These are phyloP conservation scores for Daedalea quercina DNA, from an alignment of 768 basidiomycete genomes.

Conservation along the genomic window DNA sequence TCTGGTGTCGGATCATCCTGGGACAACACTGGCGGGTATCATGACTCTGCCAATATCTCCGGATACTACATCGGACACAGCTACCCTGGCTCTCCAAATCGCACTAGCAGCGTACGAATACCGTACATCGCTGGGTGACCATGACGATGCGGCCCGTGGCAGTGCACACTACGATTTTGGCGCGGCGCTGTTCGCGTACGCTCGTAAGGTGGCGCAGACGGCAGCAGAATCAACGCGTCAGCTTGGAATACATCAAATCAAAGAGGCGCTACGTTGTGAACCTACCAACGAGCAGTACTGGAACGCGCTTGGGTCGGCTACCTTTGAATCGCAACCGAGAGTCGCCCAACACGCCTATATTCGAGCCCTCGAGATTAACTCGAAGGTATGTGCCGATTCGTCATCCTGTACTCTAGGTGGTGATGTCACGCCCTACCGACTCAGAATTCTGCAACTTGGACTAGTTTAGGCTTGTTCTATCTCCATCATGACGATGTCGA, in stretches of 20 bases:
- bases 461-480: constrained; percentile 84
- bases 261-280: constrained; percentile 67
- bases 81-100: constrained; percentile 36
- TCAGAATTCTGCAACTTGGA: constrained; percentile 75
- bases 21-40: constrained; percentile 35
- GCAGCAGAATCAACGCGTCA: constrained; percentile 30
- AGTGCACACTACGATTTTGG: constrained; percentile 75
- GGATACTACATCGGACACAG: constrained; percentile 15
- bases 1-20: constrained; percentile 33
- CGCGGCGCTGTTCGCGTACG: constrained; percentile 49
- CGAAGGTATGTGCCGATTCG: constrained; percentile 64
- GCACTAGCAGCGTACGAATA: constrained; percentile 57
- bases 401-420: too few species aligned
- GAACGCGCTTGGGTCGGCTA: constrained; percentile 73
- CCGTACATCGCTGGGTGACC: constrained; percentile 48
- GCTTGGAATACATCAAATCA: constrained; percentile 47
- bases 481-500: constrained; percentile 72
- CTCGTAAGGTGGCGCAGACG: constrained; percentile 22
- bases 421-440: too few species aligned
- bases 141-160: constrained; percentile 42
- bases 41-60: constrained; percentile 25
- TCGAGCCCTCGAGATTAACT: constrained; percentile 77
- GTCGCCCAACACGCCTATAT: constrained; percentile 90
- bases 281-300: constrained; percentile 71
- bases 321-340: constrained; percentile 60